These are phyloP conservation scores for Botrytis medusae DNA, from an alignment of 2,329 filamentous ascomycete genomes.

Conservation along the genomic window DNA sequence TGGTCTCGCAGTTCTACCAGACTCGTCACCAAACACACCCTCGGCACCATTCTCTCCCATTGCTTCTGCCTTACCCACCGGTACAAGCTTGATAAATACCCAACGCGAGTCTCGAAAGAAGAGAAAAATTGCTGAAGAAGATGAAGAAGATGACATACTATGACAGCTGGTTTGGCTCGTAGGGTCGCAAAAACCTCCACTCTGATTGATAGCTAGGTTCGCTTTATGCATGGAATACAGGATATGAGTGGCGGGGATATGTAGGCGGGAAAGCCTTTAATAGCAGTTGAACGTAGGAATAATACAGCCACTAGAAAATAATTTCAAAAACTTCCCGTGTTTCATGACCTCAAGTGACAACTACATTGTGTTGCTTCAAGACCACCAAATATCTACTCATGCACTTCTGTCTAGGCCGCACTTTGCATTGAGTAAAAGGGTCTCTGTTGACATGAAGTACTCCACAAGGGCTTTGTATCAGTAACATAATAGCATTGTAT, in stretches of 20 bases:
- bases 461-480: background rate
- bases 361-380: background rate
- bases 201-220: too few relatives aligned
- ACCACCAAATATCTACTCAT: background rate
- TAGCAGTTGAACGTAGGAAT: too few relatives aligned
- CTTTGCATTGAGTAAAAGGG: background rate
- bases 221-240: background rate
- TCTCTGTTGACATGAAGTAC: background rate
- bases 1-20: too few relatives aligned
- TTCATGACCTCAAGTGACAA: background rate
- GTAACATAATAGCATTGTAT: background rate
- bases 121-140: background rate
- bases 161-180: background rate
- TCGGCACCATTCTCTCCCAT: too few relatives aligned
- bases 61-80: too few relatives aligned
- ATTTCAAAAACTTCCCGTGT: background rate
- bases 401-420: background rate
- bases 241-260: background rate
- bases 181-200: background rate
- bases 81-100: accelerated
- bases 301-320: background rate
- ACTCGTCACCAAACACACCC: background rate
- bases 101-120: background rate
- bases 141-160: background rate
- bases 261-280: background rate